Base-by-base conservation (phyloP, 805 yeast genomes). In the Torulaspora gathmanii region DNA sequence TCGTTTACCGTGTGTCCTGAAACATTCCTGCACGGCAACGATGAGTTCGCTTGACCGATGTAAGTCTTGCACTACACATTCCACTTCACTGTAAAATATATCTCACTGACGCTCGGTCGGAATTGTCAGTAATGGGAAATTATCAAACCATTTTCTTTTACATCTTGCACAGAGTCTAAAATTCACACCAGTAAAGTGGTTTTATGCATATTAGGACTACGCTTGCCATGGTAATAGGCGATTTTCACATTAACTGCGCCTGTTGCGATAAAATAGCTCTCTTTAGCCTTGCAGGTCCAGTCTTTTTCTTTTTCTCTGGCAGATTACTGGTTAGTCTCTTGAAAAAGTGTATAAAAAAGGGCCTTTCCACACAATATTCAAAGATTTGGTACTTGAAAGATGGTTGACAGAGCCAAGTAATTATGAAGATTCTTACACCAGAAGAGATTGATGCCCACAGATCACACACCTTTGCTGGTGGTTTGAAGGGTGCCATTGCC, bases 391-490 rank as follows among this genome's bases (percentile, higher is more conserved):
- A 22, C 8, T 22, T 3, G 25, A 10, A 2, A 22, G 25, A 6
- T 22, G 8, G 25, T 22, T 10, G 25, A 22, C 25, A 22, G 8
- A 22, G 8, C 8, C 25, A 22, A 22, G 25, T 22, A 22, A 6
- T 22, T 22, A 84, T 85, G 93, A 85, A 84, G 73, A 66, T 84
- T 50, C 70, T 81, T 36, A 69, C 82, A 25, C 71, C 74, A 48
- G 86, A 82, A 62, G 90, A 85, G 68, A 71, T 78, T 48, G 73
- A 73, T 43, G 88, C 80, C 16, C 89, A 85, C 64, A 72, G 73
- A 57, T 70, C 73, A 52, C 78, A 79, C 49, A 77, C 83, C 16
- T 59, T 75, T 10, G 55, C 63, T 7, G 91, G 89, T 63, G 88
- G 83, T 43, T 27, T 73, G 16, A 75, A 80, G 55, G 90, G 90